phyloP scores from a whole-genome alignment of 2,329 filamentous ascomycete genomes.

The Sclerotinia sclerotiorum region DNA sequence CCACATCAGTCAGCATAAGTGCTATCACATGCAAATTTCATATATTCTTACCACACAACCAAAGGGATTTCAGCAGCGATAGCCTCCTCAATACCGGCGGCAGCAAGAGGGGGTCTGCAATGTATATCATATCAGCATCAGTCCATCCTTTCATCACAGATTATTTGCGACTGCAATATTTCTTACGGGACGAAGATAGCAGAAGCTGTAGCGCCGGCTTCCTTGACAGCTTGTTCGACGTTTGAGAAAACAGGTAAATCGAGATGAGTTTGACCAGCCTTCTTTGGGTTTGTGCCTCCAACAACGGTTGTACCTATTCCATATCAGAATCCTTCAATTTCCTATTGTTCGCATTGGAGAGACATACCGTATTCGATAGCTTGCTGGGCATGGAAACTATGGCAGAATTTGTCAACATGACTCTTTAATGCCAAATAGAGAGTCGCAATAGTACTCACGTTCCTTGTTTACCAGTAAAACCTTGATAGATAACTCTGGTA shows the following conservation, averaged over 20 bases:
- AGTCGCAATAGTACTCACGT: constrained; percentile 61
- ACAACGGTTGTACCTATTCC: constrained; percentile 86
- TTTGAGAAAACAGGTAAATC: constrained; percentile 90
- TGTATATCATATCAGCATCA: constrained; percentile 28
- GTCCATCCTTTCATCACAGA: constrained; percentile 9
- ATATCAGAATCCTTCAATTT: constrained; percentile 37
- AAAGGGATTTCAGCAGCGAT: constrained; percentile 89
- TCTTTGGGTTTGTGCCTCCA: constrained; percentile 98
- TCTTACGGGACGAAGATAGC: constrained; percentile 92
- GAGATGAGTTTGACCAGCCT: constrained; percentile 87
- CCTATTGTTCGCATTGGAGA: constrained; percentile 15
- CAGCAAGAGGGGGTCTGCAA: constrained; percentile 81
- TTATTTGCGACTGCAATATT: constrained; percentile 18
- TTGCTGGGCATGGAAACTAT: constrained; percentile 93
- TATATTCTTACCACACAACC: constrained; percentile 69
- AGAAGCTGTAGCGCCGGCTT: constrained; percentile 86
- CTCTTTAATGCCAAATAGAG: constrained; percentile 14
- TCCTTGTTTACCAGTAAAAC: constrained; percentile 96
- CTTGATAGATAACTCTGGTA: constrained; percentile 95
- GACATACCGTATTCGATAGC: constrained; percentile 93
- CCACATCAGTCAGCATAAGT: constrained; percentile 27
- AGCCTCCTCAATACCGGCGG: constrained; percentile 94
- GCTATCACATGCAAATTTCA: constrained; percentile 29
- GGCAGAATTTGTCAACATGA: constrained; percentile 40
- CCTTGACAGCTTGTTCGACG: constrained; percentile 83